phyloP scores from a whole-genome alignment of 805 yeast genomes.

The Huiozyma sinensis region DNA sequence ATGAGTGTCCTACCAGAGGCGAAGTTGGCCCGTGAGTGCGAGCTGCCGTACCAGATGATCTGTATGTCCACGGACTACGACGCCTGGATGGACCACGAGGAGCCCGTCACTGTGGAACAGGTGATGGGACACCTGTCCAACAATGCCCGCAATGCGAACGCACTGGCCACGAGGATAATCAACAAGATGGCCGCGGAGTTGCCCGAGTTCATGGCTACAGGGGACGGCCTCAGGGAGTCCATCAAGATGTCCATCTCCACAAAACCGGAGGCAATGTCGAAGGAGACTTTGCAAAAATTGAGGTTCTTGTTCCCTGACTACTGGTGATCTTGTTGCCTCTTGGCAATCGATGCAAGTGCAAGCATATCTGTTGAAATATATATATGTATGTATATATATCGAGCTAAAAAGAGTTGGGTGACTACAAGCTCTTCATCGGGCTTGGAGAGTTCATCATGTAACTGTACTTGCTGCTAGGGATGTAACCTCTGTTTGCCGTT shows the following conservation, averaged over 20 bases:
- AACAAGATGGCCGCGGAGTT: constrained; percentile 54
- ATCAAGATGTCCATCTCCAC: constrained; percentile 81
- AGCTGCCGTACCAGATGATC: constrained; percentile 91
- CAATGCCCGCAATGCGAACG: constrained; percentile 77
- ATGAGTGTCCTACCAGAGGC: constrained; percentile 98
- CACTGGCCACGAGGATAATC: constrained; percentile 59
- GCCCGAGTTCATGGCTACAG: constrained; percentile 45
- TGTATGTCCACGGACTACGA: constrained; percentile 99
- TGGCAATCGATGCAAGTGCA: not conserved
- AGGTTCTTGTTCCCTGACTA: constrained; percentile 86
- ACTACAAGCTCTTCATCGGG: constrained; percentile 12
- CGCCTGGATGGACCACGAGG: constrained; percentile 93
- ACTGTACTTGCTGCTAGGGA: constrained; percentile 27
- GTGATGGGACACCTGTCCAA: constrained; percentile 86
- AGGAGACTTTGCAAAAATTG: constrained; percentile 66
- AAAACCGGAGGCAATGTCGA: constrained; percentile 57
- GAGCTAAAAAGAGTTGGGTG: no score
- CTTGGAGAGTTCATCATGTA: constrained; percentile 28
- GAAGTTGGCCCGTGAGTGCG: constrained; percentile 94
- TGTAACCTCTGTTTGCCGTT: constrained; percentile 16
- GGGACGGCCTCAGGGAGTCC: constrained; percentile 59
- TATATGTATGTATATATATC: not conserved
- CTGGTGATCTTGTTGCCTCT: constrained; percentile 41
- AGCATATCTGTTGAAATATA: not conserved
- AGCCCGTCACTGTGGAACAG: constrained; percentile 96